A percentile compares a stretch with the other conserved stretches of the same genome.
These are phyloP conservation scores for Odontarrhena argentea DNA, from an alignment of 345 rosid genomes.

Conservation along the genomic window DNA sequence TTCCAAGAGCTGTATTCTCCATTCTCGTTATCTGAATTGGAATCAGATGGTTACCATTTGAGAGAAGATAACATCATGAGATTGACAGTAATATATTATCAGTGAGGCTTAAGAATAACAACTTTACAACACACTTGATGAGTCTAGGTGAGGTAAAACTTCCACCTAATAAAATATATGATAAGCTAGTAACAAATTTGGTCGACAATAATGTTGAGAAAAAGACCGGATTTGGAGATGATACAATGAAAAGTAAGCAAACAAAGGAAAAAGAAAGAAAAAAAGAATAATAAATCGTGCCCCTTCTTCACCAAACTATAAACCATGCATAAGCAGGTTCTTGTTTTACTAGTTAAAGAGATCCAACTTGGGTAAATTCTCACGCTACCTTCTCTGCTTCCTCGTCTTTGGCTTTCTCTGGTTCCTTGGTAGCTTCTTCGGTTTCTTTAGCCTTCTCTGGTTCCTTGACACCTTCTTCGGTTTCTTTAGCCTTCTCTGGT, in stretches of 20 bases:
- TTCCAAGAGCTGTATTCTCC: neutral
- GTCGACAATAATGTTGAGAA: conserved; percentile 28
- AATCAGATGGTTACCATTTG: neutral
- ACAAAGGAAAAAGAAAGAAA: conserved; percentile 8
- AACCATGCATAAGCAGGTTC: conserved; percentile 10
- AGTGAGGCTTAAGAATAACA: neutral
- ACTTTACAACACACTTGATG: conserved; percentile 16
- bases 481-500: conserved; percentile 22
- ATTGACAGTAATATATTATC: neutral
- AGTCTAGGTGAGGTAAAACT: neutral
- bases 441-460: conserved; percentile 20
- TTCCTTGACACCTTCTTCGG: conserved; percentile 25
- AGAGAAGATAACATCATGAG: neutral
- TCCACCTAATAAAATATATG: conserved; percentile 3
- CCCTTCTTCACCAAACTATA: conserved; percentile 33
- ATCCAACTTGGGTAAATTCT: conserved; percentile 6
- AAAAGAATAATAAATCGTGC: conserved; percentile 37
- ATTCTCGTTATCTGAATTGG: neutral
- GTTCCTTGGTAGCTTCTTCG: conserved; percentile 25
- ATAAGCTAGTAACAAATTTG: conserved; percentile 31
- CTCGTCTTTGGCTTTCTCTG: conserved; percentile 21
- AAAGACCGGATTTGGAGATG: conserved; percentile 23
- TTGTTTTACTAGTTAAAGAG: conserved; percentile 26
- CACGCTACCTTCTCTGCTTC: conserved; percentile 32
- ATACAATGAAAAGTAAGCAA: conserved; percentile 28